A percentile compares a stretch with the other conserved stretches of the same genome.
Conservation (phyloP, 2,329 filamentous ascomycete genomes). For the Exserohilum turcica region DNA sequence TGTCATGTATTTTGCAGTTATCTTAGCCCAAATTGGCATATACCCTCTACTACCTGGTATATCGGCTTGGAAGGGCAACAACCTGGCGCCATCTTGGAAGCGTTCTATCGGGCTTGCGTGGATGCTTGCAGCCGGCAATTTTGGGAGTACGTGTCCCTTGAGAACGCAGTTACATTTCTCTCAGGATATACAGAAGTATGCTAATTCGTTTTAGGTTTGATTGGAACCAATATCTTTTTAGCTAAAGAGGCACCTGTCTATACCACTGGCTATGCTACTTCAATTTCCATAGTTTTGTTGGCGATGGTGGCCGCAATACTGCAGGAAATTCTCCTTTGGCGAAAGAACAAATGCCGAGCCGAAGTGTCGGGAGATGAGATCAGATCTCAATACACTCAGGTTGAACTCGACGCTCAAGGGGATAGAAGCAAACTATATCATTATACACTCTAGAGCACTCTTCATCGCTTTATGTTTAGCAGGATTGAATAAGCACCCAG, state of each 20-base stretch:
- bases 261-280: not conserved
- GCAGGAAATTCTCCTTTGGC: not conserved
- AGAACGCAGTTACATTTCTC: not conserved
- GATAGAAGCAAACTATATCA: not conserved
- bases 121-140: not conserved
- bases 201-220: not conserved
- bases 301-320: not conserved
- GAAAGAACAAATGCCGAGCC: not conserved
- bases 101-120: not conserved
- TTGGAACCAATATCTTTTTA: not conserved
- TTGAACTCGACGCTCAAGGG: not conserved
- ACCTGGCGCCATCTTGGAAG: slow-evolving; percentile 30
- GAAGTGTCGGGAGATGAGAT: not conserved
- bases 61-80: slow-evolving; percentile 40
- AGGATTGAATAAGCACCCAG: not conserved
- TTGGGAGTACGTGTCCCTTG: not conserved
- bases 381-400: not conserved
- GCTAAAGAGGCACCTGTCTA: not conserved
- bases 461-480: not conserved
- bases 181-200: not conserved
- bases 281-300: not conserved
- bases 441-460: not conserved
- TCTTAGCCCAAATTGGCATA: slow-evolving; percentile 50
- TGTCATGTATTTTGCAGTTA: slow-evolving; percentile 53
- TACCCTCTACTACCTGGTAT: slow-evolving; percentile 42